Conservation (phyloP, 257 asterid species). For the Coffea eugenioides region DNA sequence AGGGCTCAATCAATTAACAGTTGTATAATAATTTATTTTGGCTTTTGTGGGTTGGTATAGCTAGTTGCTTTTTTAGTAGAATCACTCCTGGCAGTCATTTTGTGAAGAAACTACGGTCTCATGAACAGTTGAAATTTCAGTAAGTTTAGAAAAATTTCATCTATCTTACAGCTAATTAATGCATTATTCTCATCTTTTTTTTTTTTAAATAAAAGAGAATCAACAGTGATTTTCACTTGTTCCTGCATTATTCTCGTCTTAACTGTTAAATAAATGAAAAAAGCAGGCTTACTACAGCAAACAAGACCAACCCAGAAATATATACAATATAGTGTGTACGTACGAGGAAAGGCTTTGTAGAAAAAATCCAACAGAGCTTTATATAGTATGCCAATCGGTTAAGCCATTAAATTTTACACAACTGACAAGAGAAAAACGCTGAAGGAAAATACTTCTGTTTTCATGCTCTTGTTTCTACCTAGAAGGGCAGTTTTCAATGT, state of each 20-base stretch:
- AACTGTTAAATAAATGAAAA: no score
- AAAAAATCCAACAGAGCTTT: background rate
- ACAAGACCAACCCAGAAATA: no score
- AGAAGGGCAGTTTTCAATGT: background rate
- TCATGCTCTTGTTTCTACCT: background rate
- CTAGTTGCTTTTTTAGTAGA: background rate
- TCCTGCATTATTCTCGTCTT: no score
- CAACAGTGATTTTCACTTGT: no score
- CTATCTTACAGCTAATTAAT: no score
- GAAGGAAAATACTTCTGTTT: background rate
- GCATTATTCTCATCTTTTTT: background rate
- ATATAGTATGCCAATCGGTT: background rate
- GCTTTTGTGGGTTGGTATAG: background rate
- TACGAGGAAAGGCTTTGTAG: background rate
- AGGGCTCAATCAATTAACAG: conserved; percentile 19
- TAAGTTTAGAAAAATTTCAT: no score
- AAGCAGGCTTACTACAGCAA: no score
- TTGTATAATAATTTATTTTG: background rate
- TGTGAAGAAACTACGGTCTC: no score
- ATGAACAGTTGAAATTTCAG: background rate
- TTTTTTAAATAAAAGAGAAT: no score
- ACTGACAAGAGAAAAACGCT: background rate
- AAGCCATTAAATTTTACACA: background rate
- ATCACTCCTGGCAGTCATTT: background rate
- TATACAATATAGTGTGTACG: no score